Evolutionary conservation across 1,284 basidiomycete genomes (phyloP), one percentile per base, ranked within the genome.

Genomic region (Puccinia novopanici): DNA sequence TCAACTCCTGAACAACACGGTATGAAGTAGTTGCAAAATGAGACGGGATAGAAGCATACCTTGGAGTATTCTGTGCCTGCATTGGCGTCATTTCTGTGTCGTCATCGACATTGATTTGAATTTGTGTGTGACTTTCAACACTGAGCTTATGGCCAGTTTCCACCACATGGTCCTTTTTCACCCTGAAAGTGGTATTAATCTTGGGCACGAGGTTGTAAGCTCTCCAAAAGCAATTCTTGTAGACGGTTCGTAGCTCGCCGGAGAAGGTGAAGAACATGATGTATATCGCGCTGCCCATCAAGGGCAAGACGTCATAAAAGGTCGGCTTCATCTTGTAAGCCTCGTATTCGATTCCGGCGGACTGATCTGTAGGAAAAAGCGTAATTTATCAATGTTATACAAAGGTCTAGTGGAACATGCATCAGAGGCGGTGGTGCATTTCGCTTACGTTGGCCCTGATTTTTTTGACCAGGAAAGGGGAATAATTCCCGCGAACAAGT

Each of bases 261-360:
- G 72, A 74, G n/a, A 74, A 74, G 22, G 72, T 74, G 55, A 74
- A 74, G 34, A 74, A 74, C 19, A 61, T 30, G n/a, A 74, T 74
- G 72, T 74, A 74, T 59, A 74, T 74, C 22, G 34, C 72, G 40
- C 72, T 61, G 17, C 72, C 72, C n/a, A 74, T 42, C 30, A 74
- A 50, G 2, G 72, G 57, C 10, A 74, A n/a, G 34, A 24, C 17
- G 48, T 74, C 72, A 61, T 74, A 74, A 34, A 74, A 74, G 3
- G 72, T 74, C 2, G 72, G 72, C n/a, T 42, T 45, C 22, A 45
- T 10, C 57, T 74, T 57, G 34, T 42, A 34, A 48, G 72, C 30
- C 37, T 57, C 72, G 57, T 74, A 74, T 40, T 74, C 72, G 48
- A 74, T 61, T 50, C 57, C 54, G 10, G 34, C 1, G 34, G 72